Base-by-base conservation (phyloP, 345 rosid genomes). In the Salix dunnii region DNA sequence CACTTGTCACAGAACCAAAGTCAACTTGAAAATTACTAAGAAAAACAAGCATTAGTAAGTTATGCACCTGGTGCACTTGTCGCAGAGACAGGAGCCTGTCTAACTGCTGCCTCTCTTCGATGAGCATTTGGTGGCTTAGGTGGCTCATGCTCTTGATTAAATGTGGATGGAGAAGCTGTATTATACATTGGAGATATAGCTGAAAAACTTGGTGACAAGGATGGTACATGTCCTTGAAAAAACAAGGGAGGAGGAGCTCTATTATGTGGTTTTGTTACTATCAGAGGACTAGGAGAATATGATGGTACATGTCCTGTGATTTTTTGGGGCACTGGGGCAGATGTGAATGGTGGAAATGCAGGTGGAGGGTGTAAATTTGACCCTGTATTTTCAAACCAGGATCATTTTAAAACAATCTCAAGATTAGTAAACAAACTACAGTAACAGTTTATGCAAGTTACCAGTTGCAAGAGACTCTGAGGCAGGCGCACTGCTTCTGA, bases 11-110 rank as follows among this genome's bases (percentile, higher is more conserved):
- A 71, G 76, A 48, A 70, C 17, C 21, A 65, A 67, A 51, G 35
- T 72, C 23, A 31, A 71, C 28, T 43, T 42, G 64, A 80, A 81
- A 78, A 66, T 77, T 20, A 35, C 53, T 51, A 16, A 42, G 33
- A 46, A 75, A 2, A 71, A 73, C 3, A 14, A 36, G 83, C 42
- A 40, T 36, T 14, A 72, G 36, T 70, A 8, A 72, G 48, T 43
- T 76, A 76, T 58, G 49, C 79, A 87, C 92, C 86, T 75, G 86
- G 89, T 64, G 86, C 76, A 82, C 48, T 73, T 75, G 90, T 87
- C 55, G 71, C 74, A 5, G 85, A 67, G 61, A 77, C 78, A 25
- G 88, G 73, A 70, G 87, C 74, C 69, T 85, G 83, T 40, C 68
- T 70, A 40, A 79, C 75, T n/a, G 91, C 81, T 20, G 73, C 66